phyloP scores from a whole-genome alignment of 2,329 filamentous ascomycete species.

The Colletotrichum higginsianum region DNA sequence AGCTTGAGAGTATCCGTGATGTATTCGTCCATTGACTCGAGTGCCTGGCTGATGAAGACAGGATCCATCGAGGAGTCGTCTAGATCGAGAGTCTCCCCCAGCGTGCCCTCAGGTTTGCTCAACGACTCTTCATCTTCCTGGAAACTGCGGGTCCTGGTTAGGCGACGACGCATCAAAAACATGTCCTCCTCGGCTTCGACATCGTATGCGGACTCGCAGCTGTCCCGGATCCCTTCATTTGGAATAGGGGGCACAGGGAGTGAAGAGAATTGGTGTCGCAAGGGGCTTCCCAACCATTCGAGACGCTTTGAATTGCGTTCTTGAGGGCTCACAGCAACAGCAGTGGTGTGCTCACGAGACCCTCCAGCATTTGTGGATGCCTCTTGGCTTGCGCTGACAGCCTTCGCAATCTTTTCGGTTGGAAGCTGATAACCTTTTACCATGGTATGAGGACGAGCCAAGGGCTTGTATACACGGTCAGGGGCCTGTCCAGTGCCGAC shows the following conservation, averaged over 20 bases:
- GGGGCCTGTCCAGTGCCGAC: neutral
- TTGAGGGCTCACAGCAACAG: neutral
- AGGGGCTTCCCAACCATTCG: neutral
- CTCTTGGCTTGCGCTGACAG: neutral
- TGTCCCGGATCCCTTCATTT: neutral
- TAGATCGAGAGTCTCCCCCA: conserved; percentile 18
- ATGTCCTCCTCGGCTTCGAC: neutral
- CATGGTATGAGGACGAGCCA: too few species aligned
- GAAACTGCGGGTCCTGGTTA: neutral
- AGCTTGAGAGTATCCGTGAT: conserved; percentile 7
- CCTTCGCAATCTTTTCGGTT: too few species aligned
- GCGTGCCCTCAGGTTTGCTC: neutral
- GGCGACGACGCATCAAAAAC: neutral
- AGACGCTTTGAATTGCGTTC: neutral
- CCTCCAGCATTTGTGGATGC: too few species aligned
- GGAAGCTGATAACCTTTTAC: too few species aligned
- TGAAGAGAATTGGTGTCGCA: neutral
- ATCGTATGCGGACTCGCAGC: neutral
- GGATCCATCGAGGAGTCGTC: conserved; percentile 26
- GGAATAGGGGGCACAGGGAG: neutral
- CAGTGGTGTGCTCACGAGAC: too few species aligned
- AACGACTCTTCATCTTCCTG: neutral
- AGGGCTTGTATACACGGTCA: too few species aligned
- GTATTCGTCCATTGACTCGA: conserved; percentile 12
- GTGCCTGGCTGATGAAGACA: conserved; percentile 9